These are phyloP conservation scores for Paecilomyces variotii DNA, from an alignment of 2,329 filamentous ascomycete species.

Conservation along the genomic window DNA sequence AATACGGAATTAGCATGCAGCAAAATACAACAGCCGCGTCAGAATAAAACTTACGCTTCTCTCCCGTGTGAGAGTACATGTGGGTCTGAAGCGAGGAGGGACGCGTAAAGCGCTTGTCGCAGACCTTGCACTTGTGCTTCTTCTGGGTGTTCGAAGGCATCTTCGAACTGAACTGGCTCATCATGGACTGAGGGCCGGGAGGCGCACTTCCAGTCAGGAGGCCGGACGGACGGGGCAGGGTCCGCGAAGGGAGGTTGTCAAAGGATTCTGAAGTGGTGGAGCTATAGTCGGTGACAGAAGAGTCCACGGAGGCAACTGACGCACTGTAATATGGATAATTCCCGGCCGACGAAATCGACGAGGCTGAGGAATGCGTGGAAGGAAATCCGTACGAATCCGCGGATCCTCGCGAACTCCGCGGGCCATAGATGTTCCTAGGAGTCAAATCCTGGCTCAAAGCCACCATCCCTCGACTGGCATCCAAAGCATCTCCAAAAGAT, in stretches of 20 bases:
- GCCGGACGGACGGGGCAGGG: slow-evolving; percentile 70
- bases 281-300: slow-evolving; percentile 86
- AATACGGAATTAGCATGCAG: slow-evolving; percentile 2
- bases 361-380: slow-evolving; percentile 80
- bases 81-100: slow-evolving; percentile 93
- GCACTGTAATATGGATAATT: slow-evolving; percentile 82
- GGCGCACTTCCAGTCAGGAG: slow-evolving; percentile 57
- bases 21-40: not conserved
- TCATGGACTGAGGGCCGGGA: slow-evolving; percentile 91
- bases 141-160: slow-evolving; percentile 93
- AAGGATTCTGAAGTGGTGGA: slow-evolving; percentile 77
- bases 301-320: slow-evolving; percentile 61
- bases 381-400: slow-evolving; percentile 89
- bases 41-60: slow-evolving; percentile 72
- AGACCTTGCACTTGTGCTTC: slow-evolving; percentile 99
- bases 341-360: slow-evolving; percentile 77
- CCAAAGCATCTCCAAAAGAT: slow-evolving; percentile 80
- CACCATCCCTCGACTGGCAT: slow-evolving; percentile 89
- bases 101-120: slow-evolving; percentile 92
- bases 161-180: slow-evolving; percentile 97
- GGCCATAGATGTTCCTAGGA: slow-evolving; percentile 79
- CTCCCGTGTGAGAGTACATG: slow-evolving; percentile 97
- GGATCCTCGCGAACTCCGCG: slow-evolving; percentile 59
- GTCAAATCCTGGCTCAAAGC: slow-evolving; percentile 90
- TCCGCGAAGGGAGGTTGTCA: slow-evolving; percentile 69